A percentile compares a stretch with the other conserved stretches of the same genome.
Conservation (phyloP, 1,139 yeast species). For the Scheffersomyces titani region DNA sequence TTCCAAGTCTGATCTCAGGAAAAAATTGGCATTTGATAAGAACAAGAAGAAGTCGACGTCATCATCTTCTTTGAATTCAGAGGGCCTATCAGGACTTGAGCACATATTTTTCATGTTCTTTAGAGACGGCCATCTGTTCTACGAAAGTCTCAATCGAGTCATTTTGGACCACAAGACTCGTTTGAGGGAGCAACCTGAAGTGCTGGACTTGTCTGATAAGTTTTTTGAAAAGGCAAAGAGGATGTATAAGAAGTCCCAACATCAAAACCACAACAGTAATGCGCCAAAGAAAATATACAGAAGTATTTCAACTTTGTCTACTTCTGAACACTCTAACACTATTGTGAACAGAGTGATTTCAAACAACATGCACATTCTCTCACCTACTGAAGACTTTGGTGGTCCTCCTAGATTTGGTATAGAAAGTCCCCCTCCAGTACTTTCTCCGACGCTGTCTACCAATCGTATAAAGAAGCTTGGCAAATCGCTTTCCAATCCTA, state of each 20-base stretch:
- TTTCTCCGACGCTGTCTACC: not conserved
- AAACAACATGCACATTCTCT: constrained; percentile 5
- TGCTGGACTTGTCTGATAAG: constrained; percentile 4
- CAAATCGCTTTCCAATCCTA: constrained; percentile 18
- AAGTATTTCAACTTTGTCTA: constrained; percentile 18
- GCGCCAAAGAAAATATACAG: constrained; percentile 1
- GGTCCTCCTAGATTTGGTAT: not conserved
- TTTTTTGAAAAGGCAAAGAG: constrained; percentile 13
- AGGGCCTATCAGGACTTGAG: constrained; percentile 34
- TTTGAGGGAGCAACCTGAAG: not conserved
- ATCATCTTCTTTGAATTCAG: constrained; percentile 13
- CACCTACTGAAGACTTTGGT: constrained; percentile 5
- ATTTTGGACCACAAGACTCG: constrained; percentile 13
- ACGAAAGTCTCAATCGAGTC: constrained; percentile 22
- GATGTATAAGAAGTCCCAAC: constrained; percentile 5
- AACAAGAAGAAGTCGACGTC: constrained; percentile 20
- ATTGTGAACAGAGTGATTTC: constrained; percentile 8
- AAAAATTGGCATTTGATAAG: constrained; percentile 5
- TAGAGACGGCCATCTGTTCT: constrained; percentile 30
- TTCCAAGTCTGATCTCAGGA: constrained; percentile 2
- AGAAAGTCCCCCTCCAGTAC: not conserved
- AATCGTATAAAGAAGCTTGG: constrained; percentile 17
- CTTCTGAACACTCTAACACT: constrained; percentile 5
- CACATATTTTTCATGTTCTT: constrained; percentile 69
- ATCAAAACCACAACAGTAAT: not conserved